phyloP scores from a whole-genome alignment of 208 protist genomes.

The Angomonas ambiguus region DNA sequence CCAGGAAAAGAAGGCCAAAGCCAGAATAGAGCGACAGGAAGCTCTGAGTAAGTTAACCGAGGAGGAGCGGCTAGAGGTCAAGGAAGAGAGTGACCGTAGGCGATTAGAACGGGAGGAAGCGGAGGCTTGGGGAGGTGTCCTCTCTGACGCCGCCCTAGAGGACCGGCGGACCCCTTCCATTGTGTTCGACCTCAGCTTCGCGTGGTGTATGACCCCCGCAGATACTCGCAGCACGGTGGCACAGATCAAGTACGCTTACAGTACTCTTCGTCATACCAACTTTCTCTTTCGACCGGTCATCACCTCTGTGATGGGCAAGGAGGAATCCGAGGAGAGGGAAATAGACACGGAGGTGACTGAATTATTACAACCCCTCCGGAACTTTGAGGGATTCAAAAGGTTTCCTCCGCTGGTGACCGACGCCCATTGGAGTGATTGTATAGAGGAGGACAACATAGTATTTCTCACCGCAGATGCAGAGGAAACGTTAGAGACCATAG shows the following conservation, averaged over 20 bases:
- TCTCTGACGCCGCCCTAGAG: conserved; percentile 28
- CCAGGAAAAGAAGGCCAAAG: conserved; percentile 33
- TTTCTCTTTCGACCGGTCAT: conserved; percentile 80
- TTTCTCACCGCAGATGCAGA: conserved; percentile 80
- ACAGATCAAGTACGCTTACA: conserved; percentile 87
- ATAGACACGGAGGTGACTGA: conserved; percentile 23
- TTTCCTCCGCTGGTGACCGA: conserved; percentile 40
- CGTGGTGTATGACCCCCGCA: conserved; percentile 73
- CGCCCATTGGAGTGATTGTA: conserved; percentile 68
- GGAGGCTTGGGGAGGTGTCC: conserved; percentile 20
- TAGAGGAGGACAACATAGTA: conserved; percentile 36
- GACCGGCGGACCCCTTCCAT: conserved; percentile 43
- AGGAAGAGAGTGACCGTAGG: conserved; percentile 26
- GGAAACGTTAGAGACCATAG: conserved; percentile 47
- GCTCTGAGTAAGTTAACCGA: conserved; percentile 53
- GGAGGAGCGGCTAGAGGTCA: conserved; percentile 36
- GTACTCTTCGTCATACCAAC: conserved; percentile 43
- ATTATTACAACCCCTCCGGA: conserved; percentile 26
- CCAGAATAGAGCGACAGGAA: conserved; percentile 26
- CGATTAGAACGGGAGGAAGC: conserved; percentile 48
- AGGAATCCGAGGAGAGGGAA: conserved; percentile 11
- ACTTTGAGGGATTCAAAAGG: conserved; percentile 67
- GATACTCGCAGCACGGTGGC: conserved; percentile 80
- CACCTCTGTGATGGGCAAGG: conserved; percentile 50
- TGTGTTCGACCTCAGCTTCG: conserved; percentile 86